Base-by-base conservation (phyloP, 192 early-diverging fungal genomes). In the Coemansia sp. region DNA sequence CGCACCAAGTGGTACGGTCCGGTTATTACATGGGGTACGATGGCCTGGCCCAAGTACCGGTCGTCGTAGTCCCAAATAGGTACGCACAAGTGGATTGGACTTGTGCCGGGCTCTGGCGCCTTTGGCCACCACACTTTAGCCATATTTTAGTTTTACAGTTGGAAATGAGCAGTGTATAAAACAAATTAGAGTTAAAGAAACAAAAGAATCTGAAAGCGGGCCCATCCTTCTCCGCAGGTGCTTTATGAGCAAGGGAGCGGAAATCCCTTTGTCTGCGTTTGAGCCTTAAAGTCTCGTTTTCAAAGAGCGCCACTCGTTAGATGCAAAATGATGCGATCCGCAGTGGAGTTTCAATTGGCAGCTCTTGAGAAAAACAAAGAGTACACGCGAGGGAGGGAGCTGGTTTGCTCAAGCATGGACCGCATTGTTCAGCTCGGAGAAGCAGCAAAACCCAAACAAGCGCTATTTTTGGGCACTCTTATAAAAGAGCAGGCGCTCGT, bases 1-100 rank as follows among this genome's bases (percentile, higher is more conserved):
- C 87, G 83, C 14, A 89, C 87, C 26, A 85, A 74, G 45, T 86
- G 83, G 74, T 90, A 92, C 6, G 94, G 94, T 0, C 94, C 94
- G 1, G 94, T 85, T 37, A 84, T 88, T 12, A 97, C 68, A 29
- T 74, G 62, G 16, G 65, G 77, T 4, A 80, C 43, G n/a, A 80
- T 67, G 10, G 77, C 61, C 35, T 80, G 77, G 5, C 67, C 72
- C 16, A 11, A 38, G 55, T 80, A 74, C 17, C 77, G 61, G 62
- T 80, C 77, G 19, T 74, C 68, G 62, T 80, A 68, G 16, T 54
- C 41, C 77, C 77, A 80, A 7, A 38, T 29, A 0, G 77, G 72
- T 1, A 69, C 72, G 35, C 57, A 65, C 6, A 74, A 54, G 38
- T 67, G 47, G 47, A 80, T 74, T 21, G 77, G 77, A 4, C 16